These are phyloP conservation scores for Colletotrichum zoysiae DNA, from an alignment of 2,329 filamentous ascomycete species.

Conservation along the genomic window DNA sequence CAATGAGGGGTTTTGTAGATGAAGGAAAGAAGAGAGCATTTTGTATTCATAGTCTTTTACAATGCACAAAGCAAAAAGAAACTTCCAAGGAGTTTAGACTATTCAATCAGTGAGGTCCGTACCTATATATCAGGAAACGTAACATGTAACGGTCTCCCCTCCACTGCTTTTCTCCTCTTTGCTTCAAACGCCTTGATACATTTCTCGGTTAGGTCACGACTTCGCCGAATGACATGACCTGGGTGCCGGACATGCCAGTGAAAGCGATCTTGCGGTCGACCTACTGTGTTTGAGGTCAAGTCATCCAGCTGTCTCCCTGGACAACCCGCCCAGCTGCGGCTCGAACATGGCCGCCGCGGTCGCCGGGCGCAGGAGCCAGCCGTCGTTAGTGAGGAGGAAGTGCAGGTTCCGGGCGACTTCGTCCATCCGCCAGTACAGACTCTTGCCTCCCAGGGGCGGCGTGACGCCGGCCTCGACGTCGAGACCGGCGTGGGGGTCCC, in stretches of 20 bases:
- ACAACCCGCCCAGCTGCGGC: constrained; percentile 54
- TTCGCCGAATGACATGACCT: constrained; percentile 57
- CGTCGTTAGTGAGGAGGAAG: constrained; percentile 60
- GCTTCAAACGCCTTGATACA: constrained; percentile 50
- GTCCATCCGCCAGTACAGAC: constrained; percentile 50
- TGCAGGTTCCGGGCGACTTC: constrained; percentile 60
- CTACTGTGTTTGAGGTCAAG: constrained; percentile 43
- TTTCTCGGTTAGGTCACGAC: constrained; percentile 47
- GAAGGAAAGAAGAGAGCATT: constrained; percentile 1
- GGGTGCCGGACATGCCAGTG: constrained; percentile 55
- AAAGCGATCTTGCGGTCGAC: constrained; percentile 54
- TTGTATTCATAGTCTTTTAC: constrained; percentile 26
- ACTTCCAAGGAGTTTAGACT: constrained; percentile 4
- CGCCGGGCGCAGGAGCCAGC: constrained; percentile 56
- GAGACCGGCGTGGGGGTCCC: constrained; percentile 24
- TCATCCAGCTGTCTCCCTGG: background rate
- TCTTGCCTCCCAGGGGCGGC: constrained; percentile 51
- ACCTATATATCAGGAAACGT: too few species aligned
- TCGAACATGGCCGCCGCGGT: constrained; percentile 60
- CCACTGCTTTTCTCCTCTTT: background rate
- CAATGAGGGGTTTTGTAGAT: constrained; percentile 13
- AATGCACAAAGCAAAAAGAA: constrained; percentile 15
- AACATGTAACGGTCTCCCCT: background rate
- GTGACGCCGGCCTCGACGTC: constrained; percentile 36
- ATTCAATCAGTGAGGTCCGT: background rate